Percentiles rank a stretch among this genome's conserved stretches.
These are phyloP conservation scores for Xylaria sp. DNA, from an alignment of 495 filamentous ascomycete species.

Conservation along the genomic window DNA sequence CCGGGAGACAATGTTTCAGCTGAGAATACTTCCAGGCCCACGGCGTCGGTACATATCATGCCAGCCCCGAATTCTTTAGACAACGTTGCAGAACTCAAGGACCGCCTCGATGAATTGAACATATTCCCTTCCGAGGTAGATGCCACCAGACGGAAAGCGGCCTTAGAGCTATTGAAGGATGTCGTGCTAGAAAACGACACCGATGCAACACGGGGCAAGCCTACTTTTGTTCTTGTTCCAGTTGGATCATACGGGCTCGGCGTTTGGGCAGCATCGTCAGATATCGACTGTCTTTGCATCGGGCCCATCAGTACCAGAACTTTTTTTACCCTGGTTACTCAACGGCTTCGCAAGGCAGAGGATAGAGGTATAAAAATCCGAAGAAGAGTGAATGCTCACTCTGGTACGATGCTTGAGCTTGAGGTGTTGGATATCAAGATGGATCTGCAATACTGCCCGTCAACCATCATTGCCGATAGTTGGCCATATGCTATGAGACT, in stretches of 20 bases:
- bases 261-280: conserved; percentile 61
- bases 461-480: conserved; percentile 52
- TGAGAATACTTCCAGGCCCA: conserved; percentile 28
- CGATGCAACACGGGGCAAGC: conserved; percentile 30
- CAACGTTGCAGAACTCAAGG: conserved; percentile 34
- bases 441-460: conserved; percentile 67
- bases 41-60: conserved; percentile 37
- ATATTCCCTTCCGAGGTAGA: conserved; percentile 55
- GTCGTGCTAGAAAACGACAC: conserved; percentile 40
- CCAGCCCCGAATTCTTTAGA: conserved; percentile 34
- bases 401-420: conserved; percentile 63
- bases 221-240: conserved; percentile 56
- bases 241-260: conserved; percentile 68
- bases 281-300: conserved; percentile 65
- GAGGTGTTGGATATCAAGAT: conserved; percentile 57
- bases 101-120: conserved; percentile 36
- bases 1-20: conserved; percentile 22
- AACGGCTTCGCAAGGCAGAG: conserved; percentile 54
- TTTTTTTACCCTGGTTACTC: conserved; percentile 61
- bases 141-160: conserved; percentile 44
- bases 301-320: conserved; percentile 60
- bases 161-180: conserved; percentile 51
- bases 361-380: conserved; percentile 54
- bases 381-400: conserved; percentile 57
- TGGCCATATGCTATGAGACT: conserved; percentile 46